phyloP scores from a whole-genome alignment of 352 stramenopile species.

The Pythium guiyangense region DNA sequence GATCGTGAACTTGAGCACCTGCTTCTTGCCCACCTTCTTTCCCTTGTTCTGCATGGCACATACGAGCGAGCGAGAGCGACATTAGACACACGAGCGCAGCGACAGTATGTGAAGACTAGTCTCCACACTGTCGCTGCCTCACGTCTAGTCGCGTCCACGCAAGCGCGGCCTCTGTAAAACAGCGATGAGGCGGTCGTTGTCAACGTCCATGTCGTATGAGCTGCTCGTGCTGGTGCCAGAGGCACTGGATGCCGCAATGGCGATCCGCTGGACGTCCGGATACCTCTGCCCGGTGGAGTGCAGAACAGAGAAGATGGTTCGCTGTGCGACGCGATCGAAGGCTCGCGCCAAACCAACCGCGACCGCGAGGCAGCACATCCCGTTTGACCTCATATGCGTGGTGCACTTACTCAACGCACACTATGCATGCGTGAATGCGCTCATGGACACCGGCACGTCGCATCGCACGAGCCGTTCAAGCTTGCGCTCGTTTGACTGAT shows the following conservation, averaged over 20 bases:
- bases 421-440: background rate
- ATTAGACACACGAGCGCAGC: conserved; percentile 6
- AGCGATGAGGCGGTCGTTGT: no score
- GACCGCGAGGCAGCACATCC: conserved; percentile 7
- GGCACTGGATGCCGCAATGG: no score
- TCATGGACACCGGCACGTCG: no score
- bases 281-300: conserved; percentile 15
- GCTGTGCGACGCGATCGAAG: conserved; percentile 16
- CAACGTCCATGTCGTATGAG: no score
- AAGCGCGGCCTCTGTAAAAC: background rate
- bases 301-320: conserved; percentile 32
- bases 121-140: background rate
- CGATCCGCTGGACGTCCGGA: background rate
- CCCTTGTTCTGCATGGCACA: conserved; percentile 47
- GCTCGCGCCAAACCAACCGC: background rate
- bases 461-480: background rate
- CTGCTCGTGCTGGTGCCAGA: no score
- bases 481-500: no score
- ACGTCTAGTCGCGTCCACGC: background rate
- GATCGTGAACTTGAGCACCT: conserved; percentile 91
- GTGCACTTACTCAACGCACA: conserved; percentile 8
- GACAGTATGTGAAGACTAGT: background rate
- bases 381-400: conserved; percentile 41
- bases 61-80: background rate
- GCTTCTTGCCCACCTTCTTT: conserved; percentile 90